phyloP scores from a whole-genome alignment of 2,329 filamentous ascomycete genomes.

The Colletotrichum chlorophyti region DNA sequence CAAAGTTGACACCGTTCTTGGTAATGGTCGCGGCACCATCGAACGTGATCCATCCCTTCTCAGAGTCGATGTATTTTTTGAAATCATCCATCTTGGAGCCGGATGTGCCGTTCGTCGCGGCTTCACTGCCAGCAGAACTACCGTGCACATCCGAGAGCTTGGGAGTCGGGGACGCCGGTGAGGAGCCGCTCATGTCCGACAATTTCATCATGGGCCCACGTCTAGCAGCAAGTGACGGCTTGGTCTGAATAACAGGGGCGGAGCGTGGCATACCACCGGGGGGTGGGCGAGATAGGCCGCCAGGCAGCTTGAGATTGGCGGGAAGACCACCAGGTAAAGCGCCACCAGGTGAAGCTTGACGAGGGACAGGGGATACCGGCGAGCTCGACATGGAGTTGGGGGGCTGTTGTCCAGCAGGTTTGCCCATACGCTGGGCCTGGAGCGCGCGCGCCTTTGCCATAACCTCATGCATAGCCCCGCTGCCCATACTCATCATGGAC shows the following conservation, averaged over 20 bases:
- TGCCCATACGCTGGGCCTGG: conserved; percentile 52
- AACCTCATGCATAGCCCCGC: conserved; percentile 43
- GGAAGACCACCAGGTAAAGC: conserved; percentile 51
- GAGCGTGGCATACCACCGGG: conserved; percentile 60
- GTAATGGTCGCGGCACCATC: conserved; percentile 92
- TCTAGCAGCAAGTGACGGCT: conserved; percentile 71
- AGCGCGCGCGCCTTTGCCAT: conserved; percentile 57
- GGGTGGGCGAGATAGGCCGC: conserved; percentile 49
- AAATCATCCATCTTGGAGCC: conserved; percentile 64
- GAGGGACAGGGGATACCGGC: conserved; percentile 35
- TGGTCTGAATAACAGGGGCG: conserved; percentile 54
- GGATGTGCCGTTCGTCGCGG: conserved; percentile 45
- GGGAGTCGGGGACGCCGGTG: conserved; percentile 46
- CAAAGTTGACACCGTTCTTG: conserved; percentile 89
- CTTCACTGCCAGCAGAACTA: neutral
- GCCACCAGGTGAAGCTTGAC: conserved; percentile 33
- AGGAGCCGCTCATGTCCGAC: conserved; percentile 53
- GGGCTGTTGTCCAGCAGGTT: conserved; percentile 35
- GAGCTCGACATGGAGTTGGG: conserved; percentile 39
- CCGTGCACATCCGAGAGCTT: conserved; percentile 23
- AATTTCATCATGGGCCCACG: conserved; percentile 68
- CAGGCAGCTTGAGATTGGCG: conserved; percentile 47
- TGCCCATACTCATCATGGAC: conserved; percentile 35
- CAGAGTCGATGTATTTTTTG: conserved; percentile 85
- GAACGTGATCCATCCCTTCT: conserved; percentile 91